These are phyloP conservation scores for Suillus luteus DNA, from an alignment of 768 basidiomycete species.

Conservation along the genomic window DNA sequence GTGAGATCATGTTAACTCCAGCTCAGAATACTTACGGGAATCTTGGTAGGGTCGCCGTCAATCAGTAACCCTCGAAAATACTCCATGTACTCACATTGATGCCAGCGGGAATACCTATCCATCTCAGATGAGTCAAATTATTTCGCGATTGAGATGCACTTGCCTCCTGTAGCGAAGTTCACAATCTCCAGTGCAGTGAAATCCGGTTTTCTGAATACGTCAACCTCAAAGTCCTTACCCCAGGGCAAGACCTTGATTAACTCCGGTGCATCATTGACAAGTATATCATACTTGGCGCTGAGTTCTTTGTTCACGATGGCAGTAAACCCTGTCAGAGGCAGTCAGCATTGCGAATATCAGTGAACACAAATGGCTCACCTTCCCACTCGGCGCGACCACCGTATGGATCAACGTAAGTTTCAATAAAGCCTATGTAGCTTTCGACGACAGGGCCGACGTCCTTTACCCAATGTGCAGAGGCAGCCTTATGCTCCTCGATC, in stretches of 20 bases:
- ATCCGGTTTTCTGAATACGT: slow-evolving; percentile 81
- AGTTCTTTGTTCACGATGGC: slow-evolving; percentile 86
- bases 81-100: slow-evolving; percentile 60
- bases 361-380: slow-evolving; percentile 43
- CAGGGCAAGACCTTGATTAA: slow-evolving; percentile 83
- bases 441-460: slow-evolving; percentile 88
- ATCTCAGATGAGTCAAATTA: slow-evolving; percentile 1
- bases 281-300: slow-evolving; percentile 76
- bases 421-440: slow-evolving; percentile 85
- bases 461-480: slow-evolving; percentile 80
- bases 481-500: slow-evolving; percentile 77
- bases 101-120: slow-evolving; percentile 76
- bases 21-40: slow-evolving; percentile 49
- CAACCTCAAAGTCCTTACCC: slow-evolving; percentile 70
- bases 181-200: slow-evolving; percentile 86
- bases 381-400: slow-evolving; percentile 94
- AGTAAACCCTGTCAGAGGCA: slow-evolving; percentile 64
- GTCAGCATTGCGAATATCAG: neutral
- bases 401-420: slow-evolving; percentile 88
- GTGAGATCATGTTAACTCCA: neutral
- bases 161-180: slow-evolving; percentile 82
- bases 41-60: slow-evolving; percentile 38
- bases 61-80: neutral
- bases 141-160: slow-evolving; percentile 13
- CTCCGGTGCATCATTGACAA: slow-evolving; percentile 76